A percentile compares a stretch with the other conserved stretches of the same genome.
phyloP scores from a whole-genome alignment of 805 yeast species.

The Hagleromyces aurorensis region DNA sequence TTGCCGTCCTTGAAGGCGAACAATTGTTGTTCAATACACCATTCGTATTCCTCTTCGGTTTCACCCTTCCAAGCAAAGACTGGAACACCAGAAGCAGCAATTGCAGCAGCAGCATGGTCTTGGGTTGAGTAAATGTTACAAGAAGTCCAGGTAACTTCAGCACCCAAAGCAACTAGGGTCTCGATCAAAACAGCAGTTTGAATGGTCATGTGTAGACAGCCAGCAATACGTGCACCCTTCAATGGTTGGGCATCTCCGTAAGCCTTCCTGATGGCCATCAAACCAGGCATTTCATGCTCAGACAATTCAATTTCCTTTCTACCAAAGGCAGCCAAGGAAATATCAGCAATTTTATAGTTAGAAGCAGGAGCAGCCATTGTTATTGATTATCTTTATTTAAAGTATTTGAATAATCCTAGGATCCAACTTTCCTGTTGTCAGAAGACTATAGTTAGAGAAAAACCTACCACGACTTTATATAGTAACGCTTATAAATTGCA shows the following conservation, averaged over 20 bases:
- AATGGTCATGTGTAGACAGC: slow-evolving; percentile 98
- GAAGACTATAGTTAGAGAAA: too few relatives aligned
- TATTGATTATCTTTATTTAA: too few relatives aligned
- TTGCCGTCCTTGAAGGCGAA: slow-evolving; percentile 93
- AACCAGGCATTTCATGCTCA: slow-evolving; percentile 99
- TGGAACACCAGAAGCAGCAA: slow-evolving; percentile 98
- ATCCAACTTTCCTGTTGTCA: too few relatives aligned
- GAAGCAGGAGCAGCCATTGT: slow-evolving; percentile 53
- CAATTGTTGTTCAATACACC: slow-evolving; percentile 99
- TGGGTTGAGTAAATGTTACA: slow-evolving; percentile 99
- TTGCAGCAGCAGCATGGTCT: slow-evolving; percentile 99
- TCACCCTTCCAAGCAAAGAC: slow-evolving; percentile 99
- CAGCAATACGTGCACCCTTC: slow-evolving; percentile 98
- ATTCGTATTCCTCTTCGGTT: slow-evolving; percentile 97
- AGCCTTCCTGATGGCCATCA: slow-evolving; percentile 91
- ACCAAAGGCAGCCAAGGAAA: slow-evolving; percentile 98
- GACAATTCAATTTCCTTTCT: slow-evolving; percentile 98
- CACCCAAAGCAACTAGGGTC: slow-evolving; percentile 95
- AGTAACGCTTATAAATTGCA: too few relatives aligned
- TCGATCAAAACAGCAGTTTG: slow-evolving; percentile 98
- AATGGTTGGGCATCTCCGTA: slow-evolving; percentile 91
- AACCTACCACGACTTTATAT: too few relatives aligned
- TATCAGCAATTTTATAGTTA: slow-evolving; percentile 94
- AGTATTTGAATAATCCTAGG: too few relatives aligned
- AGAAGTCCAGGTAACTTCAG: slow-evolving; percentile 99